Evolutionary conservation across 345 rosid species (phyloP).

Genomic region (Erodium maritimum): DNA sequence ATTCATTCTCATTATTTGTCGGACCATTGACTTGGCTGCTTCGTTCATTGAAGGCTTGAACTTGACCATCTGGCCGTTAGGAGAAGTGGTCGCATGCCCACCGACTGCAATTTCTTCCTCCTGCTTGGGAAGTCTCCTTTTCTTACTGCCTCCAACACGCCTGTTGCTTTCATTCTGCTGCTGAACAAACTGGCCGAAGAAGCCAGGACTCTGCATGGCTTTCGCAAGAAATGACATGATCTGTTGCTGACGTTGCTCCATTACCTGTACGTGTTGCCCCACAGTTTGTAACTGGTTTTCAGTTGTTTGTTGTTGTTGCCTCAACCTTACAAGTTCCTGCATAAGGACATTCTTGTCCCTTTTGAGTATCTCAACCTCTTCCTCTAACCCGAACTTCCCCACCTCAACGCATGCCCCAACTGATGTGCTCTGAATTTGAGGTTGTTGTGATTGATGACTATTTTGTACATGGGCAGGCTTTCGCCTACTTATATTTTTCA

Average conservation of each 20-base stretch:
- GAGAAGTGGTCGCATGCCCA: slow-evolving; percentile 16
- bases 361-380: slow-evolving; percentile 72
- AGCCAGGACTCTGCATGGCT: slow-evolving; percentile 71
- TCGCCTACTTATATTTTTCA: slow-evolving; percentile 47
- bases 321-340: slow-evolving; percentile 80
- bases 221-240: slow-evolving; percentile 80
- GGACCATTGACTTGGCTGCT: slow-evolving; percentile 52
- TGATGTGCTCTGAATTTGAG: slow-evolving; percentile 43
- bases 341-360: slow-evolving; percentile 78
- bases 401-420: slow-evolving; percentile 73
- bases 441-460: slow-evolving; percentile 19
- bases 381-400: slow-evolving; percentile 70
- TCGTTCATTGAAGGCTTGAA: slow-evolving; percentile 55
- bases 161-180: slow-evolving; percentile 48
- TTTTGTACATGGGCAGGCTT: slow-evolving; percentile 49
- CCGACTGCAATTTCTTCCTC: slow-evolving; percentile 32
- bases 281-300: slow-evolving; percentile 57
- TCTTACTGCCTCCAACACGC: slow-evolving; percentile 52
- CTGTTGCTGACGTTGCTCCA: slow-evolving; percentile 89
- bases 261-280: slow-evolving; percentile 69
- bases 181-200: slow-evolving; percentile 66
- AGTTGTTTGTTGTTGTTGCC: slow-evolving; percentile 73
- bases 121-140: slow-evolving; percentile 56
- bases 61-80: slow-evolving; percentile 51
- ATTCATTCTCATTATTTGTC: slow-evolving; percentile 41